Conservation (phyloP, 2,329 filamentous ascomycete genomes). For the Neurospora sp. region DNA sequence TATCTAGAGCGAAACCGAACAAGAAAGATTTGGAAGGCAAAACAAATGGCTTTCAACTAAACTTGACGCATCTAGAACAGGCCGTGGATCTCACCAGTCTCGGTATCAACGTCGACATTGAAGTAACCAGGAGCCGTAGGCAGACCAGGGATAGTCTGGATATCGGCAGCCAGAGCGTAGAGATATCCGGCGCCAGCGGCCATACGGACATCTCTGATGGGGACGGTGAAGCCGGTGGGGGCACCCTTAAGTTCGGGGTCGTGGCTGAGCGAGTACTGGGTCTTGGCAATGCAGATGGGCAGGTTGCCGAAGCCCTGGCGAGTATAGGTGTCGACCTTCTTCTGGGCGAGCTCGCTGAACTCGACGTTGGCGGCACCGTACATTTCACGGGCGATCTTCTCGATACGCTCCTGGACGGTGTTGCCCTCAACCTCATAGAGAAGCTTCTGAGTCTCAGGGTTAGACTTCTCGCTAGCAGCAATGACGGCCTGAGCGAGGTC, state of each 20-base stretch:
- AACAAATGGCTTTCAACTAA: neutral
- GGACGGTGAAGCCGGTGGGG: conserved; percentile 86
- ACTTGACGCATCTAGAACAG: conserved; percentile 57
- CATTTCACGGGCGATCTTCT: conserved; percentile 80
- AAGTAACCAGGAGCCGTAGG: conserved; percentile 92
- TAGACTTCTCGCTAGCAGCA: conserved; percentile 60
- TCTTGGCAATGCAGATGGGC: conserved; percentile 96
- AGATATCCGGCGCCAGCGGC: conserved; percentile 90
- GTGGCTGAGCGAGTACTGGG: conserved; percentile 92
- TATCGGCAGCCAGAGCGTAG: conserved; percentile 92
- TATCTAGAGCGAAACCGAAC: neutral
- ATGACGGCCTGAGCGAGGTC: conserved; percentile 84
- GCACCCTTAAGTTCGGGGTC: conserved; percentile 91
- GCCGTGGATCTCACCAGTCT: conserved; percentile 79
- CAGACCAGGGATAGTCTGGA: conserved; percentile 94
- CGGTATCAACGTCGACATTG: conserved; percentile 76
- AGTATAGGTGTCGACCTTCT: conserved; percentile 93
- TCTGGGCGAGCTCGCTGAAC: conserved; percentile 87
- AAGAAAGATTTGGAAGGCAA: neutral
- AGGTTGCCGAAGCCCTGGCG: conserved; percentile 86
- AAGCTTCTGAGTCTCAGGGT: conserved; percentile 73
- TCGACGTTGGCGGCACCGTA: conserved; percentile 86
- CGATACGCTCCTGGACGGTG: conserved; percentile 78
- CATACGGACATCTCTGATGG: conserved; percentile 87
- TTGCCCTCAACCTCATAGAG: conserved; percentile 68